phyloP scores from a whole-genome alignment of 192 early-diverging fungal genomes.

The Piromyces finnis region DNA sequence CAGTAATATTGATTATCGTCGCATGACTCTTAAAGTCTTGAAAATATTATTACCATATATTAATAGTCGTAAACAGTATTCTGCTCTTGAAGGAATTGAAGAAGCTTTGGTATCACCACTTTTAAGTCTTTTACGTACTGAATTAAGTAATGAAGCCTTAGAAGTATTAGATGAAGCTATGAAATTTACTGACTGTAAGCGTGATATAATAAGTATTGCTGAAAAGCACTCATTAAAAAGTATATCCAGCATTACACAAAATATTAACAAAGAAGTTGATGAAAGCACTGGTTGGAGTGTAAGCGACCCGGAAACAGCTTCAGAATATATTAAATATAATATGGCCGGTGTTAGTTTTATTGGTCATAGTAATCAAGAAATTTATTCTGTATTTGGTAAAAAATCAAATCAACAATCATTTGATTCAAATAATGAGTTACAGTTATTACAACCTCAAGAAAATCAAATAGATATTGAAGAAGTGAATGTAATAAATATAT shows the following conservation, averaged over 20 bases:
- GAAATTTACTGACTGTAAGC: slow-evolving; percentile 2
- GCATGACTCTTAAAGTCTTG: slow-evolving; percentile 38
- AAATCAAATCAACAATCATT: slow-evolving; percentile 1
- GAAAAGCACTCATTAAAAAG: slow-evolving; percentile 10
- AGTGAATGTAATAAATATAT: slow-evolving; percentile 15
- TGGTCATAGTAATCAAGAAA: slow-evolving; percentile 13
- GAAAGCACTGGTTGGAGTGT: slow-evolving; percentile 8
- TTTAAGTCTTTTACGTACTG: slow-evolving; percentile 40
- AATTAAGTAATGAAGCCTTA: slow-evolving; percentile 43
- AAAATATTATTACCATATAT: slow-evolving; percentile 47
- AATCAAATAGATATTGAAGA: background rate
- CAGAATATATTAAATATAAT: slow-evolving; percentile 15
- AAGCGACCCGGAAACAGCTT: slow-evolving; percentile 3
- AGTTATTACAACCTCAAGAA: background rate
- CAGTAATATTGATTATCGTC: slow-evolving; percentile 31
- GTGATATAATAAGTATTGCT: slow-evolving; percentile 12
- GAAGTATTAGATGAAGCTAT: slow-evolving; percentile 50
- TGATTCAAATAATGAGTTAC: background rate
- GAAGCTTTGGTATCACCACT: slow-evolving; percentile 49
- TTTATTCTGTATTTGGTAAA: slow-evolving; percentile 9
- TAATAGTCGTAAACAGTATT: slow-evolving; percentile 8
- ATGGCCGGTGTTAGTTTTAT: slow-evolving; percentile 19
- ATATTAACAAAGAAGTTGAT: slow-evolving; percentile 2
- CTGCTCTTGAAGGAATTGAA: slow-evolving; percentile 24
- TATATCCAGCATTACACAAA: slow-evolving; percentile 6